Evolutionary conservation across 1,284 basidiomycete species (phyloP).

Genomic region (Schizopora paradoxa): DNA sequence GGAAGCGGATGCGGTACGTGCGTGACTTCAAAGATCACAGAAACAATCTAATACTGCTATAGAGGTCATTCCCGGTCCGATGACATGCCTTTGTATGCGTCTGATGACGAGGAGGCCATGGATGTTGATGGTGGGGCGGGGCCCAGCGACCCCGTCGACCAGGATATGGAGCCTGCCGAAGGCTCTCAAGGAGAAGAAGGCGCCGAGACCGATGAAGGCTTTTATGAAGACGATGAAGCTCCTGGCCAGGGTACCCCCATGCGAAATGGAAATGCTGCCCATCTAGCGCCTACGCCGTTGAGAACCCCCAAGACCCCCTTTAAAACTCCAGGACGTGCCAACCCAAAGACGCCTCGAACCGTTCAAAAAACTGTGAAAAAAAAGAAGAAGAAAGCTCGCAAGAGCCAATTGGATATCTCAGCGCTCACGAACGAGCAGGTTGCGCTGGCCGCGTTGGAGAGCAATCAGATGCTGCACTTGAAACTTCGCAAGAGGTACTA

Average conservation of each 20-base stretch:
- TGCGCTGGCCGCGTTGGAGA: constrained; percentile 59
- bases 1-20: constrained; percentile 15
- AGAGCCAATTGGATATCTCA: constrained; percentile 63
- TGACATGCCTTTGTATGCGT: constrained; percentile 8
- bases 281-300: constrained; percentile 13
- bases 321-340: constrained; percentile 14
- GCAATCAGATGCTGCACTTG: constrained; percentile 61
- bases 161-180: constrained; percentile 31
- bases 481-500: constrained; percentile 87
- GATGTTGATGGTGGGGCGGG: constrained; percentile 20
- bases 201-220: constrained; percentile 33
- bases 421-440: constrained; percentile 65
- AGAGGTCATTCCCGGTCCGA: constrained; percentile 16
- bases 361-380: constrained; percentile 27
- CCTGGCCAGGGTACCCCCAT: constrained; percentile 21
- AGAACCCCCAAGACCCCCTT: constrained; percentile 19
- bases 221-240: constrained; percentile 33
- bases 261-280: background rate
- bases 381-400: constrained; percentile 52
- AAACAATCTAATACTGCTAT: background rate
- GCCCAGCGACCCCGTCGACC: constrained; percentile 24
- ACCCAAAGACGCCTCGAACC: constrained; percentile 16
- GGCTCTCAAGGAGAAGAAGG: constrained; percentile 35
- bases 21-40: background rate
- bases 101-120: constrained; percentile 26